Percentiles rank a stretch among this genome's conserved stretches.
These are phyloP conservation scores for Trametes versicolor DNA, from an alignment of 1,284 basidiomycete species.

Conservation along the genomic window DNA sequence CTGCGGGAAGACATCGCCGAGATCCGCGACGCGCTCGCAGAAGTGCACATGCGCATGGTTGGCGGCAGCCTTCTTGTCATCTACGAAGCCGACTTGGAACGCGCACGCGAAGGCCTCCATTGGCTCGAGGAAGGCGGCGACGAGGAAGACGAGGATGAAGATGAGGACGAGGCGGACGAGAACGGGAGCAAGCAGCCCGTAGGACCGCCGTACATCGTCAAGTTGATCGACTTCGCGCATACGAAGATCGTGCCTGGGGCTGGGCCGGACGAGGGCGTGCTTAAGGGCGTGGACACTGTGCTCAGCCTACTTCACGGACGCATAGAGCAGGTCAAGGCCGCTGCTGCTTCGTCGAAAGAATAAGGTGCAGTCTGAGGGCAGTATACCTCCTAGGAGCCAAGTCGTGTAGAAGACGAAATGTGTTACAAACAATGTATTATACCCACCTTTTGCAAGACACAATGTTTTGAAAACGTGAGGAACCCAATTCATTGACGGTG, in stretches of 20 bases:
- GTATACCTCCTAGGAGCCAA: not conserved
- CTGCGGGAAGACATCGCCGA: constrained; percentile 67
- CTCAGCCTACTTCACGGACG: constrained; percentile 66
- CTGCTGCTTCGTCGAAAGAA: not conserved
- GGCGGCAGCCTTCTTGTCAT: constrained; percentile 85
- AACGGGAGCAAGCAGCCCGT: constrained; percentile 46
- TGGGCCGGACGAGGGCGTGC: constrained; percentile 84
- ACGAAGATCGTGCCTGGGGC: constrained; percentile 74
- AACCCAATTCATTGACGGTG: no score
- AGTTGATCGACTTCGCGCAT: constrained; percentile 96
- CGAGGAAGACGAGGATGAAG: constrained; percentile 45
- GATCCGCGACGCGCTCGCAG: constrained; percentile 61
- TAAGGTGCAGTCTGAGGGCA: not conserved
- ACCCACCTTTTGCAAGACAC: not conserved
- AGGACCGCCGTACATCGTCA: constrained; percentile 71
- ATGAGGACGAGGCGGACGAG: constrained; percentile 43
- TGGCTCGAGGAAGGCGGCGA: constrained; percentile 45
- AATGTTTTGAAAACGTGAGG: no score
- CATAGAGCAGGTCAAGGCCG: constrained; percentile 46
- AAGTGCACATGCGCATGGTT: constrained; percentile 82
- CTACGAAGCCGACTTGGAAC: constrained; percentile 78
- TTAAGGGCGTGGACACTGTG: constrained; percentile 76
- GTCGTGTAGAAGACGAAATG: not conserved
- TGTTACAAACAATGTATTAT: not conserved
- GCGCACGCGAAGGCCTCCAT: constrained; percentile 53